phyloP scores from a whole-genome alignment of 495 filamentous ascomycete genomes.

The Hyphodiscus hymeniophilus region DNA sequence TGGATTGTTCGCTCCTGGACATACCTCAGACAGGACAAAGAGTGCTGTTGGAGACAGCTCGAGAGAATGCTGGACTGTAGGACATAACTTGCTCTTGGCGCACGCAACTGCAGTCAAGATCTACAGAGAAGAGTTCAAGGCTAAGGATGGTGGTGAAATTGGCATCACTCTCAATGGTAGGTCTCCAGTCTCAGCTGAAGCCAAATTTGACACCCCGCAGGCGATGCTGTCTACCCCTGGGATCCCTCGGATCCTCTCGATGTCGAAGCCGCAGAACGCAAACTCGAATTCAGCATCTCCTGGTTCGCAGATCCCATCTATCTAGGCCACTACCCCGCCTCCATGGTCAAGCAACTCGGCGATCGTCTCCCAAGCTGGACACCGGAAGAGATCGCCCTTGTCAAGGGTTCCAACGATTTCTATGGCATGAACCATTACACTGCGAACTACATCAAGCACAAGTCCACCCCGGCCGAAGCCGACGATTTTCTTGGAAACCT shows the following conservation, averaged over 20 bases:
- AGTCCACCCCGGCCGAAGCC: conserved; percentile 42
- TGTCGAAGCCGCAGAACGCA: conserved; percentile 52
- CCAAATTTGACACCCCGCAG: too few relatives aligned
- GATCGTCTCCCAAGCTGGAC: conserved; percentile 59
- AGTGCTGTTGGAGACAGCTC: conserved; percentile 46
- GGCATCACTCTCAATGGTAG: conserved; percentile 53
- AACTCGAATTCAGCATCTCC: conserved; percentile 56
- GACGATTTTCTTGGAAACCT: conserved; percentile 67
- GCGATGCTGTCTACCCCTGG: conserved; percentile 51
- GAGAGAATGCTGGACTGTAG: conserved; percentile 51
- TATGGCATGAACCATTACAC: conserved; percentile 86
- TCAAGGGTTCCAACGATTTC: conserved; percentile 72
- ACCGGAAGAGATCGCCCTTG: conserved; percentile 53
- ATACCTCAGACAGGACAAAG: conserved; percentile 48
- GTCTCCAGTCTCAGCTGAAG: conserved; percentile 1
- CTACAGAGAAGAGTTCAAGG: conserved; percentile 62
- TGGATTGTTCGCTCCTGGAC: conserved; percentile 52
- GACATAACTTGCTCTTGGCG: conserved; percentile 52
- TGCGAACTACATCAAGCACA: conserved; percentile 72
- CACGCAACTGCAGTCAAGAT: conserved; percentile 55
- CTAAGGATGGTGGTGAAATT: conserved; percentile 47
- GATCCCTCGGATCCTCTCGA: conserved; percentile 46
- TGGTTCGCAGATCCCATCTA: conserved; percentile 75
- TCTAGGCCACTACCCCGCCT: conserved; percentile 66
- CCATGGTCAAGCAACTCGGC: conserved; percentile 66